Evolutionary conservation across 495 filamentous ascomycete species (phyloP).

Genomic region (Lophiostoma macrostomum): DNA sequence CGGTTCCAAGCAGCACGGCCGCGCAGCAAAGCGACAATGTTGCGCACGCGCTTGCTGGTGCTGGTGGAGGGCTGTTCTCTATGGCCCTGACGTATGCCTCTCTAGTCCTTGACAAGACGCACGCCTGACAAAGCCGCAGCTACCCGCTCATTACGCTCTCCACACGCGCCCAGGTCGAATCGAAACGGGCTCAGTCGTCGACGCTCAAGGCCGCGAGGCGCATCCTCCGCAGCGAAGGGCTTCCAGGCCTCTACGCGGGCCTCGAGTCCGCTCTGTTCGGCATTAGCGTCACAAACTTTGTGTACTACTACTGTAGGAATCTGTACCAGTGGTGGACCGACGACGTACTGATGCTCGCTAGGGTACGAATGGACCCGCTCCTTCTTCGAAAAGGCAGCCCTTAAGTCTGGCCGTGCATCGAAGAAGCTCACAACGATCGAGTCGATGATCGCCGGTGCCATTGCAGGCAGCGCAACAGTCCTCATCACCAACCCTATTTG

Average conservation of each 20-base stretch:
- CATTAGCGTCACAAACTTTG: constrained; percentile 97
- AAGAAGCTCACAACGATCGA: constrained; percentile 86
- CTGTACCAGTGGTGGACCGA: not conserved
- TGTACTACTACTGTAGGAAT: constrained; percentile 93
- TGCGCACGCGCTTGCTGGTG: constrained; percentile 81
- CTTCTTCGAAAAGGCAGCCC: constrained; percentile 79
- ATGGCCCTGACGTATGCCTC: constrained; percentile 82
- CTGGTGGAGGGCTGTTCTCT: constrained; percentile 84
- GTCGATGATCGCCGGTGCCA: constrained; percentile 90
- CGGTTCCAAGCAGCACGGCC: constrained; percentile 46
- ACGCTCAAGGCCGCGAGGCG: constrained; percentile 77
- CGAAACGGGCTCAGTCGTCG: constrained; percentile 79
- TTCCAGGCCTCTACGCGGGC: constrained; percentile 82
- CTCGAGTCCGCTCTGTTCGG: constrained; percentile 91
- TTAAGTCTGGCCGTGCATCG: constrained; percentile 68
- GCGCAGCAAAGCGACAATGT: constrained; percentile 83
- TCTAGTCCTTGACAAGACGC: constrained; percentile 1
- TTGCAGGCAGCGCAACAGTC: constrained; percentile 91
- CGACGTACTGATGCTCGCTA: constrained; percentile 31
- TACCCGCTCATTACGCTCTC: constrained; percentile 98
- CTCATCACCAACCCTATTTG: constrained; percentile 97
- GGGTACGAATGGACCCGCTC: constrained; percentile 95
- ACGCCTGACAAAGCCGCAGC: constrained; percentile 45
- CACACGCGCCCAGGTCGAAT: constrained; percentile 96
- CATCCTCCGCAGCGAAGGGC: constrained; percentile 87